Conservation (phyloP, 2,329 filamentous ascomycete species). For the Daldinia eschscholtzii region DNA sequence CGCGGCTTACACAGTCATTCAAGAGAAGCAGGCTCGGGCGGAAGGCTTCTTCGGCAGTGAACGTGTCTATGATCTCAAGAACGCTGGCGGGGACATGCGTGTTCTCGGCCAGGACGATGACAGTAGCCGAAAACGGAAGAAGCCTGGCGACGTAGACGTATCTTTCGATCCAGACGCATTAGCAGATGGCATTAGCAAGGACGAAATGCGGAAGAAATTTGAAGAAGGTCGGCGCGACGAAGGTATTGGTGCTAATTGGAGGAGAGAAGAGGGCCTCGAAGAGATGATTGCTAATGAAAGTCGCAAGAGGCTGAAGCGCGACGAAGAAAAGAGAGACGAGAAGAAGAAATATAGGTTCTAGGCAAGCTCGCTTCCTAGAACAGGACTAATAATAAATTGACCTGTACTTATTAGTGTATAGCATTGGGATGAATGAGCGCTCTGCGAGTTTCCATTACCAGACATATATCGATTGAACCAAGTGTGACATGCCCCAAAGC, state of each 20-base stretch:
- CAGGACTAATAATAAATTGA: slow-evolving; percentile 14
- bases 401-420: slow-evolving; percentile 40
- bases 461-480: slow-evolving; percentile 10
- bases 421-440: slow-evolving; percentile 18
- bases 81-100: slow-evolving; percentile 66
- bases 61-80: slow-evolving; percentile 88
- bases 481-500: neutral
- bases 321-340: slow-evolving; percentile 81
- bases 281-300: slow-evolving; percentile 97
- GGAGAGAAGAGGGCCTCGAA: slow-evolving; percentile 86
- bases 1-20: slow-evolving; percentile 88
- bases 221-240: slow-evolving; percentile 78
- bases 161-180: slow-evolving; percentile 89
- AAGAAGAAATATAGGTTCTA: slow-evolving; percentile 69
- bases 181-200: slow-evolving; percentile 81
- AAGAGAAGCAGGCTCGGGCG: slow-evolving; percentile 85
- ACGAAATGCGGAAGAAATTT: slow-evolving; percentile 83
- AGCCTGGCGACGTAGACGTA: slow-evolving; percentile 94
- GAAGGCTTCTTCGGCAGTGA: slow-evolving; percentile 98
- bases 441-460: slow-evolving; percentile 2
- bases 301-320: slow-evolving; percentile 88
- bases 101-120: slow-evolving; percentile 86
- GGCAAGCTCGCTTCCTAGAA: slow-evolving; percentile 7
- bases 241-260: slow-evolving; percentile 76
- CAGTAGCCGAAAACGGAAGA: slow-evolving; percentile 83